Evolutionary conservation across 78 protist species (phyloP), one percentile per base, ranked within the genome.

Genomic region (Isochrysis galbana): DNA sequence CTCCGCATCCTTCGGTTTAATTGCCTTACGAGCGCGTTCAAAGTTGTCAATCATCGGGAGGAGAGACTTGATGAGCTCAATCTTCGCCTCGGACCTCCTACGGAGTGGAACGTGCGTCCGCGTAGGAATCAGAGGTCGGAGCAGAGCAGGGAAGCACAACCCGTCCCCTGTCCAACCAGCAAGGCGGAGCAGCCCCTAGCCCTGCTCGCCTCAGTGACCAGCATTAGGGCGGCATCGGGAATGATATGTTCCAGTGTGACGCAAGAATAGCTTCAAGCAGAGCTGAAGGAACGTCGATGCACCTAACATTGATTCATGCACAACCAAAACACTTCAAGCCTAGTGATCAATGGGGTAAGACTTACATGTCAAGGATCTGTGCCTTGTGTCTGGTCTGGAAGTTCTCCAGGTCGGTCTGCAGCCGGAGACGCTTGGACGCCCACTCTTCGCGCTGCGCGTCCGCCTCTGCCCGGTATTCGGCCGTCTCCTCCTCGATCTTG

Each of bases 21-120:
- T 44, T 26, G 84, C 7, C 29, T 0, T 38, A 54, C 55, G 48
- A n/a, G 88, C 88, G 39, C 88, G 88, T 32, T 80, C 88, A 7
- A 80, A 80, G 88, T 80, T 80, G 88, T 80, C 88, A 38, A 80
- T 2, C 55, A 80, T 41, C 26, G 88, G 88, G 55, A 80, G 54
- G 14, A 80, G 23, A 17, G 21, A 3, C 21, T 25, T 44, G 55
- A 80, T 3, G 19, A 29, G 29, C 39, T 80, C 21, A 38, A 44
- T 29, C 39, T 10, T 3, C 5, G 39, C 55, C 19, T 36, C 34
- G 34, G 61, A 19, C 61, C 61, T n/a, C n/a, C n/a, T n/a, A n/a
- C n/a, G n/a, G n/a, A n/a, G n/a, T n/a, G n/a, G n/a, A n/a, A n/a
- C n/a, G n/a, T n/a, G n/a, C n/a, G n/a, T n/a, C n/a, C n/a, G n/a